Conservation (phyloP, 2,329 filamentous ascomycete genomes). For the Ceratocystis eucalypticola region DNA sequence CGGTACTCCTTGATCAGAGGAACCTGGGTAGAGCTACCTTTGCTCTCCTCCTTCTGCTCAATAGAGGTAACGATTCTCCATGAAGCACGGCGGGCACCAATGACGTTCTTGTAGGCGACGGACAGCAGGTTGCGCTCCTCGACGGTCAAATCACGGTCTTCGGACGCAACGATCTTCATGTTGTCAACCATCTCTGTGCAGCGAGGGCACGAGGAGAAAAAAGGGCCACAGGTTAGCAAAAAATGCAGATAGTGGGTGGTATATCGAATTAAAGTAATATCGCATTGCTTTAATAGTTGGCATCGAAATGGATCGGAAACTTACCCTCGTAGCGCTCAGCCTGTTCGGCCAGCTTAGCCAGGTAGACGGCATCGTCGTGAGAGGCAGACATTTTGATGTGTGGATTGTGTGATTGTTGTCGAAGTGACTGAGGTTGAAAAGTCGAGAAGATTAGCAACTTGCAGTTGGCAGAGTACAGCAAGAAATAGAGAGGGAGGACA, state of each 20-base stretch:
- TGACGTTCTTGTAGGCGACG: conserved; percentile 98
- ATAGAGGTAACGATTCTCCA: conserved; percentile 98
- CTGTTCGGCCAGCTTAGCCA: conserved; percentile 99
- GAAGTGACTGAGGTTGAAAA: conserved; percentile 14
- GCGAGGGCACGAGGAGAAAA: neutral
- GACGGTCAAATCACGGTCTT: conserved; percentile 69
- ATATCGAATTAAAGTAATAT: conserved; percentile 19
- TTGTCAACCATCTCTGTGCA: conserved; percentile 93
- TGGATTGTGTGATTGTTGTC: conserved; percentile 30
- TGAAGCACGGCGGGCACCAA: conserved; percentile 88
- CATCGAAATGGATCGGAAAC: conserved; percentile 5
- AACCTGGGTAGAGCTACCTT: conserved; percentile 89
- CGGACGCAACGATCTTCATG: conserved; percentile 96
- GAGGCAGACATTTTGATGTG: conserved; percentile 49
- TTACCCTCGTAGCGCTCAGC: conserved; percentile 99
- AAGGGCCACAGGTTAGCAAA: conserved; percentile 11
- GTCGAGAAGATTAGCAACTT: conserved; percentile 5
- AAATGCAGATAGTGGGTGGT: conserved; percentile 6
- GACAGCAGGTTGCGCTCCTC: conserved; percentile 97
- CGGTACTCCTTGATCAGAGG: conserved; percentile 93
- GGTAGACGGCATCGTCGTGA: conserved; percentile 95
- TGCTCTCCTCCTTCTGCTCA: conserved; percentile 99
- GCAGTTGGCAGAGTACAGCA: neutral
- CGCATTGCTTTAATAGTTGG: neutral
- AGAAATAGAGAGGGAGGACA: neutral